Conservation (phyloP, 2,329 filamentous ascomycete species). For the Kalmusia sp. region DNA sequence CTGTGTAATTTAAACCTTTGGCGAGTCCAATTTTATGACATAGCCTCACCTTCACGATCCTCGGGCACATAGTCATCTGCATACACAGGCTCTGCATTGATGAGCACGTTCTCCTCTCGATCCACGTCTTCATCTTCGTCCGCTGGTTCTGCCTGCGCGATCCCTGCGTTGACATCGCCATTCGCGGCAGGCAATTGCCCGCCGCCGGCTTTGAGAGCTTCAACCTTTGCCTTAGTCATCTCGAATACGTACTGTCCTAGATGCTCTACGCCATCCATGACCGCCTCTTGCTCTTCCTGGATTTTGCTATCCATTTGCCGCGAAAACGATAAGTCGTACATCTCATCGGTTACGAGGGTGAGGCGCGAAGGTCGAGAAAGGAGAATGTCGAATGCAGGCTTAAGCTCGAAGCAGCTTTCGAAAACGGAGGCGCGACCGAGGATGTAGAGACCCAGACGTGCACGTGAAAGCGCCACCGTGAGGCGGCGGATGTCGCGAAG, state of each 20-base stretch:
- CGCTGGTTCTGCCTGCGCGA: conserved; percentile 37
- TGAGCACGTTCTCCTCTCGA: conserved; percentile 5
- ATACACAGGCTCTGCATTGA: not conserved
- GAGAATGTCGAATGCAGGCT: conserved; percentile 82
- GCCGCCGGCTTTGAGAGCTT: conserved; percentile 59
- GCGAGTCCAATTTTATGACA: not conserved
- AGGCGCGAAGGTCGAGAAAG: conserved; percentile 82
- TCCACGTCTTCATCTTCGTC: conserved; percentile 39
- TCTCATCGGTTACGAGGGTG: conserved; percentile 80
- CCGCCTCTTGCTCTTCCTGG: conserved; percentile 59
- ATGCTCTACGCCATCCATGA: conserved; percentile 93
- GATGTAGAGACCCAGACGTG: conserved; percentile 89
- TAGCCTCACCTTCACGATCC: not conserved
- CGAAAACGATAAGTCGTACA: conserved; percentile 68
- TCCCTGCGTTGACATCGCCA: conserved; percentile 44
- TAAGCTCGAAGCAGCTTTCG: conserved; percentile 85
- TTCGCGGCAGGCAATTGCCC: conserved; percentile 38
- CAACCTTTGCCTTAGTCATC: conserved; percentile 81
- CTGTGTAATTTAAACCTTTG: no score
- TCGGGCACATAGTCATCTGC: conserved; percentile 3
- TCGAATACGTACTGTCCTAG: conserved; percentile 95
- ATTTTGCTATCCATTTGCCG: conserved; percentile 58
- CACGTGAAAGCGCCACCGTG: conserved; percentile 92
- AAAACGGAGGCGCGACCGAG: conserved; percentile 89
- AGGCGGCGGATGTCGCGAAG: conserved; percentile 91